These are phyloP conservation scores for Penicillium occitanis DNA, from an alignment of 2,329 filamentous ascomycete genomes.

Conservation along the genomic window DNA sequence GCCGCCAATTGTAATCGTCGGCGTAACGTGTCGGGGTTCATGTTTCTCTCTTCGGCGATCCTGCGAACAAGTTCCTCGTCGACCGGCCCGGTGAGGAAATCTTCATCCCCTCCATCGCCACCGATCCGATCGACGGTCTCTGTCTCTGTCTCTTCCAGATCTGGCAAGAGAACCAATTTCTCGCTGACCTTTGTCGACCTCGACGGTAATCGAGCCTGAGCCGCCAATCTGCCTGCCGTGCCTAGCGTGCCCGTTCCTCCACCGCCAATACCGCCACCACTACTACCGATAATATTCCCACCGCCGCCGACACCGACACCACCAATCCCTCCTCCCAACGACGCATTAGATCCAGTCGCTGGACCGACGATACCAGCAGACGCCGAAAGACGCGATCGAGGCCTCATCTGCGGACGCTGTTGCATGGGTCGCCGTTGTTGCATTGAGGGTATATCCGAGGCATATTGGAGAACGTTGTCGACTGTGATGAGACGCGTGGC, in stretches of 20 bases:
- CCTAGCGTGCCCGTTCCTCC: constrained; percentile 47
- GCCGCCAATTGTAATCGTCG: constrained; percentile 30
- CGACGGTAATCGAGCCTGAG: constrained; percentile 66
- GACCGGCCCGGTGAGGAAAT: constrained; percentile 26
- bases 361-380: constrained; percentile 4
- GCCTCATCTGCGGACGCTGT: constrained; percentile 29
- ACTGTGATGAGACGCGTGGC: constrained; percentile 78
- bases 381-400: constrained; percentile 35
- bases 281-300: background rate
- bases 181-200: constrained; percentile 92
- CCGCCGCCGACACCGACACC: constrained; percentile 11
- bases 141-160: constrained; percentile 61
- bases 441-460: constrained; percentile 91
- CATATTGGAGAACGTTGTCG: constrained; percentile 91
- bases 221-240: constrained; percentile 57
- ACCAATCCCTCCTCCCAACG: background rate
- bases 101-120: constrained; percentile 51
- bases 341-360: background rate
- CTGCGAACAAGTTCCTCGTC: constrained; percentile 39
- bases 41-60: constrained; percentile 33
- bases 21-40: constrained; percentile 37
- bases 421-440: constrained; percentile 71
- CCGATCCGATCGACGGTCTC: constrained; percentile 44
- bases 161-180: constrained; percentile 92
- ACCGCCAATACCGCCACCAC: background rate